Base-by-base conservation (phyloP, 306 rosid species). In the Trichosanthes truncata region DNA sequence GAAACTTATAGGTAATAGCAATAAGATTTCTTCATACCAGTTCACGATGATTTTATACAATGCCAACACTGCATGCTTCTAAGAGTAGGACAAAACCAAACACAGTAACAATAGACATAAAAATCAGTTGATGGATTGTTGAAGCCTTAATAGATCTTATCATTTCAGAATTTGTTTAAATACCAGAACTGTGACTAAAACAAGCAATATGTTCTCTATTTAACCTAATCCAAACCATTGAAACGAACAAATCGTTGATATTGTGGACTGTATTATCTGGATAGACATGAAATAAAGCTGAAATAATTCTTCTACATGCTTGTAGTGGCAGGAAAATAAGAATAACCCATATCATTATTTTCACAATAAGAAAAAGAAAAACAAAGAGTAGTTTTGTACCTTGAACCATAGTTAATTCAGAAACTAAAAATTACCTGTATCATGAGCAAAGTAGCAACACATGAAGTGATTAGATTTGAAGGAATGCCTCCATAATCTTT, bases 381-480 rank as follows among this genome's bases (percentile, higher is more conserved):
- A 36, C 6, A 3, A 36, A 25, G 20, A 55, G 20, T 18, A 73
- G 13, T 71, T 51, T 9, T 20, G 26, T 35, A n/a, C 55, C 76
- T 52, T 67, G 33, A 66, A n/a, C 21, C 8, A 71, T 36, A 69
- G 17, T 40, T 6, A 18, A 38, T 12, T 41, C 6, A 41, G 40
- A 15, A 76, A 51, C 38, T 7, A 61, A 21, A 67, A 60, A 43
- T 87, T 81, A 95, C 98, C 97, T 95, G 97, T 55, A 95, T 91
- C 98, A 92, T 95, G 84, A 90, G 83, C 84, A 92, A 83, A 48
- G 92, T 86, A 76, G 96, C 91, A 49, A 95, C 90, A 60, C 97
- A 92, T 31, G 98, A 90, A 80, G 97, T 81, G 83, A 95, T 91
- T 76, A 95, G 88, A 80, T 90, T 95, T 0, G 97, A 89, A 9